Evolutionary conservation across 352 stramenopile genomes (phyloP).

Genomic region (Pilasporangium apinafurcum): DNA sequence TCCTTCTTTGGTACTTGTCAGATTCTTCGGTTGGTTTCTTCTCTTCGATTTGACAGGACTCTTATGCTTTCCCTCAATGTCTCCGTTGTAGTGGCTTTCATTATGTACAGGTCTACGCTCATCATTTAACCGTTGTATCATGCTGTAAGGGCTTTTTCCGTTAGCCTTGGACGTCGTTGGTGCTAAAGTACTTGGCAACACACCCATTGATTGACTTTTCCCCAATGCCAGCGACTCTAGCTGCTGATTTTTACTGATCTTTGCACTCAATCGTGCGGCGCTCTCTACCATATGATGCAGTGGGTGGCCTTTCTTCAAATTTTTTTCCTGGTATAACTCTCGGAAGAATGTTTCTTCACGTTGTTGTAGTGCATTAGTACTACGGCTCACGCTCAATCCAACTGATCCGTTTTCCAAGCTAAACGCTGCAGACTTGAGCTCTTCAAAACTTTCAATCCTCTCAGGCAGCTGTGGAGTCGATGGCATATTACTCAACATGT

Average conservation of each 20-base stretch:
- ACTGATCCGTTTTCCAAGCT: slow-evolving; percentile 3
- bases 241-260: slow-evolving; percentile 30
- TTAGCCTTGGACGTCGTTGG: slow-evolving; percentile 12
- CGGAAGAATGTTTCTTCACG: slow-evolving; percentile 68
- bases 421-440: slow-evolving; percentile 24
- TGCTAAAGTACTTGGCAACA: slow-evolving; percentile 38
- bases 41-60: slow-evolving; percentile 9
- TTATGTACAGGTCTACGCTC: not conserved
- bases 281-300: slow-evolving; percentile 74
- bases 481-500: slow-evolving; percentile 22
- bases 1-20: not conserved
- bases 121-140: slow-evolving; percentile 33
- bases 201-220: slow-evolving; percentile 28
- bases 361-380: slow-evolving; percentile 6
- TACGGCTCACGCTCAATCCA: not conserved
- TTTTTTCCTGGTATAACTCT: slow-evolving; percentile 57
- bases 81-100: not conserved
- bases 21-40: slow-evolving; percentile 8
- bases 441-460: slow-evolving; percentile 48
- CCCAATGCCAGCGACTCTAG: slow-evolving; percentile 28
- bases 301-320: slow-evolving; percentile 36
- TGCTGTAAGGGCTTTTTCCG: slow-evolving; percentile 48
- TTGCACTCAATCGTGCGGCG: slow-evolving; percentile 26
- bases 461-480: slow-evolving; percentile 47
- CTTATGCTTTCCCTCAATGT: not conserved